Evolutionary conservation across 257 asterid species (phyloP).

Genomic region (Paraleonurus japonicus): DNA sequence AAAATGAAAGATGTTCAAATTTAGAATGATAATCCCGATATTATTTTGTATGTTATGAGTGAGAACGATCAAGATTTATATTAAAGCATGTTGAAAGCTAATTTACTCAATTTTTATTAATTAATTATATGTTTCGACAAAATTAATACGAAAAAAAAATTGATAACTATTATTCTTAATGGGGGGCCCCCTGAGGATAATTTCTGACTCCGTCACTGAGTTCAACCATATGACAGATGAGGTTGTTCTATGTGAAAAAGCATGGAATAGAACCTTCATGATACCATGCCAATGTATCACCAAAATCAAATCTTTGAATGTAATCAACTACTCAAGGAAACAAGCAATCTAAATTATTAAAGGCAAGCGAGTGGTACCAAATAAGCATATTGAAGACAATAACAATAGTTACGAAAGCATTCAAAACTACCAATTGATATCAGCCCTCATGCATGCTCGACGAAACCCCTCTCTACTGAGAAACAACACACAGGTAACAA

Average conservation of each 20-base stretch:
- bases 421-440: conserved; percentile 58
- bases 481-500: conserved; percentile 85
- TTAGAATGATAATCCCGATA: too few relatives aligned
- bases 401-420: conserved; percentile 15
- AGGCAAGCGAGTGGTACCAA: conserved; percentile 6
- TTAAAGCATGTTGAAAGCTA: too few relatives aligned
- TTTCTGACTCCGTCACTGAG: too few relatives aligned
- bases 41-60: too few relatives aligned
- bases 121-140: too few relatives aligned
- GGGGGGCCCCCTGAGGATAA: too few relatives aligned
- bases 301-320: neutral
- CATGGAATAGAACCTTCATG: neutral
- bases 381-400: conserved; percentile 20
- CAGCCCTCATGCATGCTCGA: conserved; percentile 95
- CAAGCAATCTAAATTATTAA: neutral
- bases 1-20: too few relatives aligned
- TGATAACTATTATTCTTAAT: too few relatives aligned
- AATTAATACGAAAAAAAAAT: too few relatives aligned
- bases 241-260: conserved; percentile 7
- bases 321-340: neutral
- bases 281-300: neutral
- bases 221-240: conserved; percentile 5
- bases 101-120: too few relatives aligned
- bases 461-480: conserved; percentile 87
- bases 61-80: too few relatives aligned